Base-by-base conservation (phyloP, 805 yeast species). In the Myxozyma vanderwaltii region DNA sequence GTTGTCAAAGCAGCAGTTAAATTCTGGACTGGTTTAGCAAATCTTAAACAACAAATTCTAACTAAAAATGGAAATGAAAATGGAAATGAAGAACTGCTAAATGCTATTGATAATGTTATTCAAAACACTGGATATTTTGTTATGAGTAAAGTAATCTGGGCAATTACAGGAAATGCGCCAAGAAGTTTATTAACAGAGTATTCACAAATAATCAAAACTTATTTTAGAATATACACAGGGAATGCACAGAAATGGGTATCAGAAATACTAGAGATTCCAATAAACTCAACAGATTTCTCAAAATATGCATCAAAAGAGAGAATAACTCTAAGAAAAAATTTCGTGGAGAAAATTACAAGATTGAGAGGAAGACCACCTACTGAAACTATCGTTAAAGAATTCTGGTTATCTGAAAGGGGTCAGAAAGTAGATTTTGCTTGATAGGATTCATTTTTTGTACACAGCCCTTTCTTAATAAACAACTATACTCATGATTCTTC, bases 11-110 rank as follows among this genome's bases (percentile, higher is more conserved):
- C 86, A 1, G 72, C 81, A 0, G 76, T 79, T 51, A 73, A 75
- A 49, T 84, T 86, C 64, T 86, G 91, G 90, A 73, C 73, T 2
- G 70, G 71, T 31, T 65, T 84, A 5, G 67, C 84, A 24, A 47
- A 21, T 12, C 6, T 7, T 13, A 40, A 29, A n/a, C 15, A 29
- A 45, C 35, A 27, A n/a, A 8, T 21, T 13, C 4, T 35, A 17
- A 35, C 38, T 13, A 35, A 35, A 38, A 19, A 40, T 12, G 41
- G 50, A 19, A 31, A 46, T 36, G 38, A 38, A 33, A 26, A 12
- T 39, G 26, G 38, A 13, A 51, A 31, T 3, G 50, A 33, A 12
- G 48, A 45, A 15, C n/a, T 29, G 7, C 38, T 46, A 12, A 17
- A 17, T n/a, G 45, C 38, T 13, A 49, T 51, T 12, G 39, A 47